Percentiles rank a stretch among this genome's conserved stretches.
Conservation (phyloP, 768 basidiomycete species). For the Trametes punicea region DNA sequence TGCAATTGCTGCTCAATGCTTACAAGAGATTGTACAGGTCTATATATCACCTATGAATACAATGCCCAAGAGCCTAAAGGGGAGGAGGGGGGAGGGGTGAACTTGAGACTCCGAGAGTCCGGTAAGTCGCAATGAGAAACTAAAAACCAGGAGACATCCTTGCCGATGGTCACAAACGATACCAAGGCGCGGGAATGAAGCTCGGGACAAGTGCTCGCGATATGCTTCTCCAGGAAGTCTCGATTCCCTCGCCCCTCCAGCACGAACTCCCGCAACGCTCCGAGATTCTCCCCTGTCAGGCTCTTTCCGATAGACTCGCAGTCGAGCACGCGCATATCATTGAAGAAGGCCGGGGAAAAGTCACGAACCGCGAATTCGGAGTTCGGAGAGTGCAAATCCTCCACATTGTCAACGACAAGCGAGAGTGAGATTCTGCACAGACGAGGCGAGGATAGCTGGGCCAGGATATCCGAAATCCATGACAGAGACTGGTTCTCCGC, state of each 20-base stretch:
- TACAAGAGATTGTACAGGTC: too few species aligned
- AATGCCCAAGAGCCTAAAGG: too few species aligned
- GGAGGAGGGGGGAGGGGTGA: too few species aligned
- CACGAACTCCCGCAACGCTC: conserved; percentile 4
- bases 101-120: too few species aligned
- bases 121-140: too few species aligned
- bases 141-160: too few species aligned
- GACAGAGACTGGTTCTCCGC: conserved; percentile 21
- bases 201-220: neutral
- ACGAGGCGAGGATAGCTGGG: conserved; percentile 16
- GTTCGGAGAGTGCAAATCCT: conserved; percentile 23
- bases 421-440: conserved; percentile 21
- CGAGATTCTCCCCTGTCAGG: neutral
- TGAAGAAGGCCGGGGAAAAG: conserved; percentile 17
- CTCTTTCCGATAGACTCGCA: conserved; percentile 16
- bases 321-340: conserved; percentile 23
- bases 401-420: conserved; percentile 23
- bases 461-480: conserved; percentile 21
- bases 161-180: neutral
- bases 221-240: neutral
- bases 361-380: conserved; percentile 26
- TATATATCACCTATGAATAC: too few species aligned
- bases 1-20: too few species aligned
- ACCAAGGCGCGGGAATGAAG: conserved; percentile 9
- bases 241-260: conserved; percentile 20